Percentiles rank a stretch among this genome's conserved stretches.
phyloP scores from a whole-genome alignment of 2,329 filamentous ascomycete species.

The Cercospora brassicicola region DNA sequence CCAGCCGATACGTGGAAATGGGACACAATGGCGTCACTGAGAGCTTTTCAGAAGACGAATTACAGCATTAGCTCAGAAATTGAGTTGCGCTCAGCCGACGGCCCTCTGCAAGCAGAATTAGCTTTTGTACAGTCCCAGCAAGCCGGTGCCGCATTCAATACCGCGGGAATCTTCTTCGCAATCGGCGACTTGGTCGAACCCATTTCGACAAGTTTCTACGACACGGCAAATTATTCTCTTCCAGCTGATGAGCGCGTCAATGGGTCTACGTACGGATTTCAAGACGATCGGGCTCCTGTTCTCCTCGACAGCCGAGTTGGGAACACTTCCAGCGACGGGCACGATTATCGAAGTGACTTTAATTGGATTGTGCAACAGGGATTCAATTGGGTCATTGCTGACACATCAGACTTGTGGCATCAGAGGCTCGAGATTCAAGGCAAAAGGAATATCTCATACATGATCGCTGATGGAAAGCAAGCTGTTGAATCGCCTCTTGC shows the following conservation, averaged over 20 bases:
- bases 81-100: neutral
- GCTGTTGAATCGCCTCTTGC: neutral
- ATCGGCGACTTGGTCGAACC: neutral
- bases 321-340: neutral
- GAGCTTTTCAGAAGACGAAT: neutral
- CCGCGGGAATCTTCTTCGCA: neutral
- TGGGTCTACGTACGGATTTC: neutral
- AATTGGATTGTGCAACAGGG: conserved; percentile 1
- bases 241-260: neutral
- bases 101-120: neutral
- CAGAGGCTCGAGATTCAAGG: conserved; percentile 19
- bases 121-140: neutral
- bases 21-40: neutral
- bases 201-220: neutral
- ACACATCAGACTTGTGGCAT: conserved; percentile 27
- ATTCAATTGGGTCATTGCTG: conserved; percentile 27
- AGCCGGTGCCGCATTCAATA: neutral
- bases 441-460: conserved; percentile 21
- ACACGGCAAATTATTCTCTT: neutral
- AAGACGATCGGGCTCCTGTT: neutral
- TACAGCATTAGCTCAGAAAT: neutral
- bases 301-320: neutral
- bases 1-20: neutral
- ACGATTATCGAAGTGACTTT: neutral
- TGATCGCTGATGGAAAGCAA: conserved; percentile 22